Evolutionary conservation across 805 yeast genomes (phyloP), one percentile per base, ranked within the genome.

Genomic region (Maudiozyma pseudohumilis): DNA sequence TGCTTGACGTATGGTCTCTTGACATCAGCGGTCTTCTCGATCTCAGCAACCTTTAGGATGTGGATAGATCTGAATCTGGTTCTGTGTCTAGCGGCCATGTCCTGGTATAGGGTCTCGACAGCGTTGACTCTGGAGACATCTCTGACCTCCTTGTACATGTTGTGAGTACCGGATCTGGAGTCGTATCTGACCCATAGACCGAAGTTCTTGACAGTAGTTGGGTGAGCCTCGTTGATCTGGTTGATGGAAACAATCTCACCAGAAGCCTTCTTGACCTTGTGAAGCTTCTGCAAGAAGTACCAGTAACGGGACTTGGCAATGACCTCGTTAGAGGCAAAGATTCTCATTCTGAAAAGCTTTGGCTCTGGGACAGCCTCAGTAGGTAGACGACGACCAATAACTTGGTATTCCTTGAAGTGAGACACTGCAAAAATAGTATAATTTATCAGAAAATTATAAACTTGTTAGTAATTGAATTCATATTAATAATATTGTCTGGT

Each of bases 81-180:
- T 82, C 98, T 87, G 94, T 92, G 99, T 78, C 98, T 88, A 60
- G 99, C 96, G 73, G 99, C 99, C 83, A 92, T 83, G 74, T 92
- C 99, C 72, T 83, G 88, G 92, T 92, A 92, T 81, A 92, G 81
- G 66, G 92, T 75, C 72, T 84, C 95, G 66, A 92, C 96, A 59
- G 97, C 98, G 70, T 85, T 95, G 52, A 87, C 94, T 78, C 99
- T 92, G 77, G 96, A 74, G 61, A 89, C 94, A 63, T 89, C 98
- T 75, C 98, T 87, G 92, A 86, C 85, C 78, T 92, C 99, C 80
- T 92, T 92, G 96, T 92, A 92, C 96, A 92, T 92, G 94, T 92
- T 92, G 94, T 92, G 98, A 65, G 95, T 88, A 77, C 99, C 99
- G 58, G 98, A 92, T 83, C 99, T 94, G 55, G 99, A 92, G 69